Percentiles rank a stretch among this genome's conserved stretches.
Conservation (phyloP, 805 yeast species). For the Ogataea nakhonphanomensis region DNA sequence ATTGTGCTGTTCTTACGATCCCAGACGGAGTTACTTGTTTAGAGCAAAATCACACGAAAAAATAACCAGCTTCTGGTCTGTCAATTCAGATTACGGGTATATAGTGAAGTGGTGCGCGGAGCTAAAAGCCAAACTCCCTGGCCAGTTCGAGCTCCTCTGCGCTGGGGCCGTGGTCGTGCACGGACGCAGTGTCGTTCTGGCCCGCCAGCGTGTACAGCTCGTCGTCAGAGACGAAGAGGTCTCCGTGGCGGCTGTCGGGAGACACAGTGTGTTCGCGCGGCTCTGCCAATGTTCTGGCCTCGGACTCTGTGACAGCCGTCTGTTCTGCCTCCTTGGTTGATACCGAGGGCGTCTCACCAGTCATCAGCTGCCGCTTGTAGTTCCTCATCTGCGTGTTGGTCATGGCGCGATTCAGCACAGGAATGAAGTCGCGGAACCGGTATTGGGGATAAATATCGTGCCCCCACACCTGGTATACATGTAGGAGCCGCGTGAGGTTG, state of each 20-base stretch:
- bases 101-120: not conserved
- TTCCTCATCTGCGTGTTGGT: conserved; percentile 38
- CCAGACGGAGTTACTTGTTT: conserved; percentile 1
- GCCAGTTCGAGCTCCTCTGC: conserved; percentile 26
- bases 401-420: conserved; percentile 50
- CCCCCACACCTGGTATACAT: conserved; percentile 70
- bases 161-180: conserved; percentile 26
- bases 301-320: conserved; percentile 1
- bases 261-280: too few species aligned
- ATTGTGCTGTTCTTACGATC: not conserved
- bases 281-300: not conserved
- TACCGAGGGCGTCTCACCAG: conserved; percentile 27
- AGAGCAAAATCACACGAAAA: conserved; percentile 4
- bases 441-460: conserved; percentile 78
- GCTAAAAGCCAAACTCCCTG: conserved; percentile 7
- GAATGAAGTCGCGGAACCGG: conserved; percentile 65
- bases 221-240: conserved; percentile 14
- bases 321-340: conserved; percentile 2
- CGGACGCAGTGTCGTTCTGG: conserved; percentile 17
- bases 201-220: conserved; percentile 16
- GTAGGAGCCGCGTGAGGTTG: conserved; percentile 47
- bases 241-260: not conserved
- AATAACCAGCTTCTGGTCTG: not conserved
- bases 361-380: conserved; percentile 38
- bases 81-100: conserved; percentile 5